Percentiles rank a stretch among this genome's conserved stretches.
Evolutionary conservation across 2,329 filamentous ascomycete genomes (phyloP).

Genomic region (Didymella glomerata): DNA sequence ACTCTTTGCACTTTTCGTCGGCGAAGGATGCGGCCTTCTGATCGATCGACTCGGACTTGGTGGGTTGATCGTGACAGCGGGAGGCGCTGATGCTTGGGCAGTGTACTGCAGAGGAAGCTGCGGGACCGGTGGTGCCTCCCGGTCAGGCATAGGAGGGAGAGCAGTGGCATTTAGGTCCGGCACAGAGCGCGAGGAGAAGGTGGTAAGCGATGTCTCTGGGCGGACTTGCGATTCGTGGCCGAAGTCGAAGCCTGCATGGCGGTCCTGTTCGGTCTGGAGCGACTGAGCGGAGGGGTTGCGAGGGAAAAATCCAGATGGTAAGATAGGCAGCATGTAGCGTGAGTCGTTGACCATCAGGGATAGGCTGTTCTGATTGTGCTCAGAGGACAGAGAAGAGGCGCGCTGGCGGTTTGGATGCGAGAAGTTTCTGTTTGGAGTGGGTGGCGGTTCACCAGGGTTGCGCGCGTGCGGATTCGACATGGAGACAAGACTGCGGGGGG

Average conservation of each 20-base stretch:
- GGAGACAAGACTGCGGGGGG: neutral
- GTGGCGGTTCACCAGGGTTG: neutral
- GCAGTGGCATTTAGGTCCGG: conserved; percentile 8
- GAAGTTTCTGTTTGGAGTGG: neutral
- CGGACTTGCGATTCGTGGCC: neutral
- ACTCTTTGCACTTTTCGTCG: neutral
- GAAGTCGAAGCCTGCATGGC: conserved; percentile 2
- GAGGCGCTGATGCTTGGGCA: neutral
- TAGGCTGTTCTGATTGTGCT: conserved; percentile 3
- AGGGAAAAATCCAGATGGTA: neutral
- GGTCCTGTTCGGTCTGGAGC: conserved; percentile 3
- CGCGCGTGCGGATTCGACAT: neutral
- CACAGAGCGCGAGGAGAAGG: neutral
- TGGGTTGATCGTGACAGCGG: neutral
- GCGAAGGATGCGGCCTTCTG: neutral
- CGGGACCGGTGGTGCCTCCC: neutral
- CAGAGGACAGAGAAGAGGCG: neutral
- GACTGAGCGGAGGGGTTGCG: conserved; percentile 4
- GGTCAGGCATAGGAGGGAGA: neutral
- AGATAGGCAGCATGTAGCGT: conserved; percentile 1
- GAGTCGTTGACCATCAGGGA: conserved; percentile 6
- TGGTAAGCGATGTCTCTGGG: conserved; percentile 1
- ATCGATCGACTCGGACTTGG: neutral
- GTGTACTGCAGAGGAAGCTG: neutral
- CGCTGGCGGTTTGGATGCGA: conserved; percentile 1